phyloP scores from a whole-genome alignment of 331 rosid species.

The Dryas integrifolia region DNA sequence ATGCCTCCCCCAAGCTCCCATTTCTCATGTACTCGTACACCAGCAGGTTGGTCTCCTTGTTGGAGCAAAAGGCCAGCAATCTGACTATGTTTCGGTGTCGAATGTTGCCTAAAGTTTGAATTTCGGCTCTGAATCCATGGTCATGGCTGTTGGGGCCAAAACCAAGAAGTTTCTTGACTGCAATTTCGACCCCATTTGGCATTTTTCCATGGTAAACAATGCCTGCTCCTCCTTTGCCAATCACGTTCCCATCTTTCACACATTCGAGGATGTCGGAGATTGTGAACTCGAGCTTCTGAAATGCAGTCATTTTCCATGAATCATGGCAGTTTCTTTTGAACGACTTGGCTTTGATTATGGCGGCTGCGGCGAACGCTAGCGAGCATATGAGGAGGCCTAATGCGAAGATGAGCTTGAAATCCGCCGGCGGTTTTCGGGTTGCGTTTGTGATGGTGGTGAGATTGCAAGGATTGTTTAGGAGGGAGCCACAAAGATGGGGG shows the following conservation, averaged over 20 bases:
- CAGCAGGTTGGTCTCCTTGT: conserved; percentile 66
- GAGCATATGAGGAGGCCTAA: conserved; percentile 70
- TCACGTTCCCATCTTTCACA: conserved; percentile 77
- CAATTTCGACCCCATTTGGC: conserved; percentile 77
- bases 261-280: conserved; percentile 73
- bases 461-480: conserved; percentile 68
- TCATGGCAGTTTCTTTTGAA: conserved; percentile 42
- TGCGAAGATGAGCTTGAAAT: conserved; percentile 70
- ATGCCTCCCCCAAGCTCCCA: conserved; percentile 81
- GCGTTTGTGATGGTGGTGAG: conserved; percentile 40
- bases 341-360: conserved; percentile 62
- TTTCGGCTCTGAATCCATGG: conserved; percentile 82
- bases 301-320: conserved; percentile 79
- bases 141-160: conserved; percentile 66
- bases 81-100: conserved; percentile 85
- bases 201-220: conserved; percentile 88
- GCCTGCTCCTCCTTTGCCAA: conserved; percentile 93
- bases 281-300: conserved; percentile 67
- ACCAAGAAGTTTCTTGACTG: conserved; percentile 74
- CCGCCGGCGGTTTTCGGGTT: conserved; percentile 26
- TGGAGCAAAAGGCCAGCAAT: conserved; percentile 72
- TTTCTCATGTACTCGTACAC: conserved; percentile 90
- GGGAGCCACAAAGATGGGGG: conserved; percentile 65
- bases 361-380: conserved; percentile 59
- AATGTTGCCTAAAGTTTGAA: conserved; percentile 80